Conservation (phyloP, 148 eudicot species). For the Gaultheria prostrata region DNA sequence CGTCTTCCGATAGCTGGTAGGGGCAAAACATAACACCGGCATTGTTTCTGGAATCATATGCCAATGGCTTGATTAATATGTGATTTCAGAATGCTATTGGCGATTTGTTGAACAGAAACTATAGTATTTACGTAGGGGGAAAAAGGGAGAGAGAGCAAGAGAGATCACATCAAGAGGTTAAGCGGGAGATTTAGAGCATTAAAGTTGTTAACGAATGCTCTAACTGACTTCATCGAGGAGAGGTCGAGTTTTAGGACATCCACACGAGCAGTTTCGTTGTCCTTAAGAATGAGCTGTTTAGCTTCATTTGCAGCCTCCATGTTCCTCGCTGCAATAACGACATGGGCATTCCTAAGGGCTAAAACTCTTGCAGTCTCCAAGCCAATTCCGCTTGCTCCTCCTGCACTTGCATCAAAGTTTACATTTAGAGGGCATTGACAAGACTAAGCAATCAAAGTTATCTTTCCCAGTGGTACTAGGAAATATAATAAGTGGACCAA, state of each 20-base stretch:
- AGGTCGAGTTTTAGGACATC: constrained; percentile 67
- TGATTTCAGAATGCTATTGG: background rate
- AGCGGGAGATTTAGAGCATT: constrained; percentile 66
- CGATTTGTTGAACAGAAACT: background rate
- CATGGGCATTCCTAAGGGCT: constrained; percentile 73
- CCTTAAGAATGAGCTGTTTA: constrained; percentile 49
- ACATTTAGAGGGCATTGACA: background rate
- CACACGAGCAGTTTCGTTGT: constrained; percentile 42
- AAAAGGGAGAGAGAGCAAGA: background rate
- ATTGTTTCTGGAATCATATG: constrained; percentile 66
- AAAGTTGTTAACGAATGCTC: constrained; percentile 50
- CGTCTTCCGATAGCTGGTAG: constrained; percentile 70
- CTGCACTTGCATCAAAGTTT: constrained; percentile 29
- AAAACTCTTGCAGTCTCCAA: constrained; percentile 78
- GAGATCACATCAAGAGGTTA: constrained; percentile 69
- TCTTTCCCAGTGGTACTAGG: too few species aligned
- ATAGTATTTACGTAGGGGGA: background rate
- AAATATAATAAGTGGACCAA: too few species aligned
- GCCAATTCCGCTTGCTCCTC: constrained; percentile 93
- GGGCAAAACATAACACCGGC: constrained; percentile 95
- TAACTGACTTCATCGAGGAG: constrained; percentile 54
- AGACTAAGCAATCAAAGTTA: too few species aligned
- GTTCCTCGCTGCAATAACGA: constrained; percentile 75
- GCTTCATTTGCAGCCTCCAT: constrained; percentile 71
- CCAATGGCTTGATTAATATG: background rate